Percentiles rank a stretch among this genome's conserved stretches.
These are phyloP conservation scores for Leishmania major DNA, from an alignment of 208 protist species.

Conservation along the genomic window DNA sequence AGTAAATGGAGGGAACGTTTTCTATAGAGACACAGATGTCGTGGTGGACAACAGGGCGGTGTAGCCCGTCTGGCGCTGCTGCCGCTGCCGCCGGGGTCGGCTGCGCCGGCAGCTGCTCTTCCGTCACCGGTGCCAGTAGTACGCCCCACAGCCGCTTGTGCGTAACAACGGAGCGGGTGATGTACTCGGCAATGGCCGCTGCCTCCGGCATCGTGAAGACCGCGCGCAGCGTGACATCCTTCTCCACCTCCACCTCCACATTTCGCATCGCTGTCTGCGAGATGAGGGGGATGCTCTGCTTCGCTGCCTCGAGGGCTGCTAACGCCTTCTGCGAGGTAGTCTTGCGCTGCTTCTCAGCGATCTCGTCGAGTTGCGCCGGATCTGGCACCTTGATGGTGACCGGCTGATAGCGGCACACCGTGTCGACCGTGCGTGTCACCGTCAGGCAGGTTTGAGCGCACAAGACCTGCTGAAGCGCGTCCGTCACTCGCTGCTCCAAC, in stretches of 20 bases:
- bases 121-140: constrained; percentile 24
- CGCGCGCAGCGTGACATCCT: constrained; percentile 55
- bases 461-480: constrained; percentile 43
- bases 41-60: constrained; percentile 12
- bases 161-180: constrained; percentile 53
- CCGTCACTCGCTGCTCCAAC: constrained; percentile 33
- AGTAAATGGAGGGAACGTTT: constrained; percentile 39
- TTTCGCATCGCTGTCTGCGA: constrained; percentile 35
- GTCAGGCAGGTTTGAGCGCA: constrained; percentile 55
- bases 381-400: constrained; percentile 53
- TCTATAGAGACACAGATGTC: constrained; percentile 28
- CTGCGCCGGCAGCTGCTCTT: constrained; percentile 23
- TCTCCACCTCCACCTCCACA: constrained; percentile 35
- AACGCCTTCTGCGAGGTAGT: constrained; percentile 61
- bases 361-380: constrained; percentile 39
- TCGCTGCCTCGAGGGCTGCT: constrained; percentile 37
- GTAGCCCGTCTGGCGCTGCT: not conserved
- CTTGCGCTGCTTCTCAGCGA: constrained; percentile 49
- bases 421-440: constrained; percentile 38
- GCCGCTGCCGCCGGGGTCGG: constrained; percentile 10
- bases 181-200: constrained; percentile 53
- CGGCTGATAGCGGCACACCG: constrained; percentile 18
- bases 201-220: constrained; percentile 64
- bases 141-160: constrained; percentile 69
- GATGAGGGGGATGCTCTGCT: constrained; percentile 44